Percentiles rank a stretch among this genome's conserved stretches.
Conservation (phyloP, 306 rosid genomes). For the Delonix regia region DNA sequence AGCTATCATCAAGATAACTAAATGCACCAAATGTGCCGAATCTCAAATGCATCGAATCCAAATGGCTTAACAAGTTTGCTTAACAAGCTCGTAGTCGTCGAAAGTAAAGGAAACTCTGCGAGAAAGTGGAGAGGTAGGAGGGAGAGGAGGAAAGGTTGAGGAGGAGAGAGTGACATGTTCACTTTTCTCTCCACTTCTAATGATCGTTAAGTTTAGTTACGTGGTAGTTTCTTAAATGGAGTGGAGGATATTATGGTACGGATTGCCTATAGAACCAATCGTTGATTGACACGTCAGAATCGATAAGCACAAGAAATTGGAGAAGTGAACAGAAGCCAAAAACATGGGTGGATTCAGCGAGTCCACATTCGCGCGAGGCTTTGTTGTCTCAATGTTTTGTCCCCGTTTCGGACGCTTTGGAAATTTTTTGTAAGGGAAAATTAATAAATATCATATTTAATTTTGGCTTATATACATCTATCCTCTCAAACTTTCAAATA, state of each 20-base stretch:
- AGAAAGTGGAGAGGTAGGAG: constrained; percentile 38
- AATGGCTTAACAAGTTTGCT: no score
- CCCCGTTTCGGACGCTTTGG: no score
- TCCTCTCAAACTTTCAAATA: no score
- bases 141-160: constrained; percentile 37
- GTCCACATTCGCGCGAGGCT: neutral
- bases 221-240: neutral
- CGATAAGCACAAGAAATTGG: neutral
- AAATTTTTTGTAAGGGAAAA: no score
- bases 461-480: no score
- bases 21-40: no score
- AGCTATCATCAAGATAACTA: no score
- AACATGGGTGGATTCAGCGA: neutral
- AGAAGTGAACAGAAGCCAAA: neutral
- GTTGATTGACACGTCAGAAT: neutral
- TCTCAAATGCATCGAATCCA: no score
- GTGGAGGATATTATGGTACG: neutral
- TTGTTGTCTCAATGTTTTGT: no score
- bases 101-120: constrained; percentile 42
- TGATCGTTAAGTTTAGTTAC: constrained; percentile 24
- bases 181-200: constrained; percentile 47
- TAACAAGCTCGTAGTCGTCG: constrained; percentile 32
- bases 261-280: neutral
- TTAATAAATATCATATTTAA: no score
- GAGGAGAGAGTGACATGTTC: constrained; percentile 49